Evolutionary conservation across 257 asterid species (phyloP).

Genomic region (Salvia rosmarinus): DNA sequence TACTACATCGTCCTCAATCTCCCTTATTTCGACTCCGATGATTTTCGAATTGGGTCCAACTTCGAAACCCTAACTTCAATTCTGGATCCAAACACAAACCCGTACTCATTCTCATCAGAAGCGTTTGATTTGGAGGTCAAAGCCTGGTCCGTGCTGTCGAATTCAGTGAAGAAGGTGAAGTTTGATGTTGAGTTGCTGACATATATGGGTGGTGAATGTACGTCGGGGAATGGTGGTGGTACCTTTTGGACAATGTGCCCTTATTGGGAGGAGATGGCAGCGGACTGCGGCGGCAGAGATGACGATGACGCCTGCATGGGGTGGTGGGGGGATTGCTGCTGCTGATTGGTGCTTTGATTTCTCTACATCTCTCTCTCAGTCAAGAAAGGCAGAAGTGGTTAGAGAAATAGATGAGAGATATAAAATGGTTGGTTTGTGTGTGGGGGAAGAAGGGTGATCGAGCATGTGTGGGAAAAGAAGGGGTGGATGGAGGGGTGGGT

Average conservation of each 20-base stretch:
- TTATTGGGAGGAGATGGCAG: no score
- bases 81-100: constrained; percentile 50
- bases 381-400: no score
- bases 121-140: constrained; percentile 42
- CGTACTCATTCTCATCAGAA: constrained; percentile 44
- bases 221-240: constrained; percentile 23
- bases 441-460: no score
- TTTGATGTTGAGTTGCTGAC: constrained; percentile 43
- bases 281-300: no score
- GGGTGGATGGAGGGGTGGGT: no score
- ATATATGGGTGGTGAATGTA: constrained; percentile 4
- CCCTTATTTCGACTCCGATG: constrained; percentile 48
- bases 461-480: no score
- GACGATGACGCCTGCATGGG: no score
- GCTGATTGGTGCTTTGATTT: no score
- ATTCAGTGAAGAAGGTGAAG: constrained; percentile 40
- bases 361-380: no score
- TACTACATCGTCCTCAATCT: constrained; percentile 54
- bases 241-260: constrained; percentile 77
- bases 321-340: no score
- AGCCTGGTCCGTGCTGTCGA: constrained; percentile 55
- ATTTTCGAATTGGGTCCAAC: constrained; percentile 28
- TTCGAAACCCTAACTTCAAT: constrained; percentile 36
- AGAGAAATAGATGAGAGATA: no score
- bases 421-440: no score